phyloP scores from a whole-genome alignment of 1,139 yeast species.

The Candida pseudoviswanathii region DNA sequence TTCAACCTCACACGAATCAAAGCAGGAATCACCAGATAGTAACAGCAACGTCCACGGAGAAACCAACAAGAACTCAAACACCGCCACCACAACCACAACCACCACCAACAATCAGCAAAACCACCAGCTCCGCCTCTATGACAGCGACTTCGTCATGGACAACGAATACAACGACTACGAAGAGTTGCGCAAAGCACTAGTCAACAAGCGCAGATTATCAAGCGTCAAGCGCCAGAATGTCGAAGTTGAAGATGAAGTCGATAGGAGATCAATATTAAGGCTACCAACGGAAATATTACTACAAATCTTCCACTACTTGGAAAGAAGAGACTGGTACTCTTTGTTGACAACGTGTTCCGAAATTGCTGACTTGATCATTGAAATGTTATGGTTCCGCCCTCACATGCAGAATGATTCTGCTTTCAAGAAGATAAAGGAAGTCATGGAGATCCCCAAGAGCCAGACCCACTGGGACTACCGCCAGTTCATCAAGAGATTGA shows the following conservation, averaged over 20 bases:
- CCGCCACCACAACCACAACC: not conserved
- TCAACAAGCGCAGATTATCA: slow-evolving; percentile 29
- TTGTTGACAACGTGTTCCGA: slow-evolving; percentile 76
- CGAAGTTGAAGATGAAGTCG: slow-evolving; percentile 10
- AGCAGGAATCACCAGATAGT: slow-evolving; percentile 7
- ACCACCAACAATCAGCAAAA: too few relatives aligned
- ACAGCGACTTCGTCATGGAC: slow-evolving; percentile 39
- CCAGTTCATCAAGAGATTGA: slow-evolving; percentile 73
- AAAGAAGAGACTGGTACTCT: slow-evolving; percentile 66
- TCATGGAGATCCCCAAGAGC: slow-evolving; percentile 52
- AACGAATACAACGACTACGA: slow-evolving; percentile 33
- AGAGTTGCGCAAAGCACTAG: slow-evolving; percentile 39
- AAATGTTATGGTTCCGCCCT: slow-evolving; percentile 88
- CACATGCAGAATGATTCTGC: slow-evolving; percentile 62
- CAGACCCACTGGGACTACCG: slow-evolving; percentile 74
- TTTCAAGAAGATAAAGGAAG: slow-evolving; percentile 51
- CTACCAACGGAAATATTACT: slow-evolving; percentile 83
- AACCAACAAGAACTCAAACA: slow-evolving; percentile 7
- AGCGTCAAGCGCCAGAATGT: slow-evolving; percentile 15
- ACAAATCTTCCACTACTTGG: slow-evolving; percentile 68
- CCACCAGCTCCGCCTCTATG: slow-evolving; percentile 18
- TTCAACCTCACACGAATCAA: slow-evolving; percentile 4
- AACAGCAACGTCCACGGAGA: slow-evolving; percentile 8
- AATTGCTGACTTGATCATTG: slow-evolving; percentile 81
- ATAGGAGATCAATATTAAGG: slow-evolving; percentile 42